Evolutionary conservation across 2,329 filamentous ascomycete genomes (phyloP).

Genomic region (Claviceps cyperi): DNA sequence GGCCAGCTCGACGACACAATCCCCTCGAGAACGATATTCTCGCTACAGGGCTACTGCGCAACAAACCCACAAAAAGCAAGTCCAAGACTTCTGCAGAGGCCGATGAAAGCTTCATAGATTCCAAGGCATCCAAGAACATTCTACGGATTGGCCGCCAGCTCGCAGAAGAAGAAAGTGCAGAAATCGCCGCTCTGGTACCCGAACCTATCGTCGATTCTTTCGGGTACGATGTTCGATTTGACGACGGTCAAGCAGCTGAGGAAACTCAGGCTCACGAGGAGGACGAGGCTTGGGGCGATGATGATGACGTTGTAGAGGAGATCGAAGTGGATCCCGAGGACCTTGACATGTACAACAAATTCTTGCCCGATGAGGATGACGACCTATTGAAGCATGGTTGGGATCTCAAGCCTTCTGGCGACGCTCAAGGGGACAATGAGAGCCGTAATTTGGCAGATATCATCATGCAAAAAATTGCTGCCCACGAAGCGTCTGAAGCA

Average conservation of each 20-base stretch:
- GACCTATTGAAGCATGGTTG: conserved; percentile 56
- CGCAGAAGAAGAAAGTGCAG: conserved; percentile 56
- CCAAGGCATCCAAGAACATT: conserved; percentile 79
- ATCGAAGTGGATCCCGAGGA: conserved; percentile 81
- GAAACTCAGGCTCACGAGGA: conserved; percentile 34
- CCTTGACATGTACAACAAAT: conserved; percentile 79
- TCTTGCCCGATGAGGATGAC: conserved; percentile 60
- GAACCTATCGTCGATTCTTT: conserved; percentile 44
- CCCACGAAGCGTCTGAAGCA: conserved; percentile 60
- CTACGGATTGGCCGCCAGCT: conserved; percentile 80
- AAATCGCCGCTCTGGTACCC: conserved; percentile 18
- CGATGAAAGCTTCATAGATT: conserved; percentile 64
- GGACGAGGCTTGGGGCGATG: conserved; percentile 61
- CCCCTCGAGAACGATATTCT: conserved; percentile 81
- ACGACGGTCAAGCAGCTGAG: conserved; percentile 36
- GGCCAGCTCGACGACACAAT: conserved; percentile 61
- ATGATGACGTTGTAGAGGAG: conserved; percentile 57
- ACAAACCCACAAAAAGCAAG: conserved; percentile 59
- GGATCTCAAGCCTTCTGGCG: conserved; percentile 30
- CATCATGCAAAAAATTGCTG: conserved; percentile 87
- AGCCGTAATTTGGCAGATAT: conserved; percentile 78
- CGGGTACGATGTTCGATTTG: conserved; percentile 64
- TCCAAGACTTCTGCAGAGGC: conserved; percentile 46
- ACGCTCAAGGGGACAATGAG: conserved; percentile 31
- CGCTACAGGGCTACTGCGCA: conserved; percentile 54